These are phyloP conservation scores for Pythium sukuiense DNA, from an alignment of 352 stramenopile genomes.

Conservation along the genomic window DNA sequence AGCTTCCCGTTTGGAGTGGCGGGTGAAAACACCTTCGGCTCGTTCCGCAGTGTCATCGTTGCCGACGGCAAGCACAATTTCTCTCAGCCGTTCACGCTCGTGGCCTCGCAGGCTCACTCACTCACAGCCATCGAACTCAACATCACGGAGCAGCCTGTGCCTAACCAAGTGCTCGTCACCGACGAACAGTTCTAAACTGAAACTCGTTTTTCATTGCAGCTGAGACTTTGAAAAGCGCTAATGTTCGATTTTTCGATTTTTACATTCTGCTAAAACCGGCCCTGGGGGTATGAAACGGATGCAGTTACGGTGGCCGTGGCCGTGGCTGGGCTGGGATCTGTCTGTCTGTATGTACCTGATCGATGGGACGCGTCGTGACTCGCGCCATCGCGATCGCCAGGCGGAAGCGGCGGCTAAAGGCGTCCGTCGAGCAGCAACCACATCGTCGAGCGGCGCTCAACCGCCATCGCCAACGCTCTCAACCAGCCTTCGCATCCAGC, in stretches of 20 bases:
- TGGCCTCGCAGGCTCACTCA: slow-evolving; percentile 6
- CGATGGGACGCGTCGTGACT: slow-evolving; percentile 14
- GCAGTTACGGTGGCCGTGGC: neutral
- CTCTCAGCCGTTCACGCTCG: slow-evolving; percentile 21
- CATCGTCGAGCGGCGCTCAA: neutral
- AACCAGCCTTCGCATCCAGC: neutral
- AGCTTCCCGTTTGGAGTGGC: slow-evolving; percentile 9
- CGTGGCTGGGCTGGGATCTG: neutral
- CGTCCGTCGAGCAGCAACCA: neutral
- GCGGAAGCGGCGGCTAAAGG: neutral
- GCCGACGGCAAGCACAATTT: slow-evolving; percentile 20
- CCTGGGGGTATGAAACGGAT: neutral
- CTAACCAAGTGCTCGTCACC: slow-evolving; percentile 16
- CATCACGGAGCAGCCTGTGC: slow-evolving; percentile 21
- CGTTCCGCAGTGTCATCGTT: slow-evolving; percentile 23
- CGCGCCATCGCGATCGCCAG: slow-evolving; percentile 21
- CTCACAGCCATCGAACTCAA: slow-evolving; percentile 12
- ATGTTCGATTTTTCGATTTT: slow-evolving; percentile 3
- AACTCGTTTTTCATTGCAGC: neutral
- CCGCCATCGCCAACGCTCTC: neutral
- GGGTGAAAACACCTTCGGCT: slow-evolving; percentile 21
- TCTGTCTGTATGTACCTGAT: neutral
- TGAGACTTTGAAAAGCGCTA: neutral
- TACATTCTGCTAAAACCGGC: neutral
- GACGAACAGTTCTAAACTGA: slow-evolving; percentile 23